Evolutionary conservation across 1,284 basidiomycete species (phyloP).

Genomic region (Trichosporon coremiiforme): DNA sequence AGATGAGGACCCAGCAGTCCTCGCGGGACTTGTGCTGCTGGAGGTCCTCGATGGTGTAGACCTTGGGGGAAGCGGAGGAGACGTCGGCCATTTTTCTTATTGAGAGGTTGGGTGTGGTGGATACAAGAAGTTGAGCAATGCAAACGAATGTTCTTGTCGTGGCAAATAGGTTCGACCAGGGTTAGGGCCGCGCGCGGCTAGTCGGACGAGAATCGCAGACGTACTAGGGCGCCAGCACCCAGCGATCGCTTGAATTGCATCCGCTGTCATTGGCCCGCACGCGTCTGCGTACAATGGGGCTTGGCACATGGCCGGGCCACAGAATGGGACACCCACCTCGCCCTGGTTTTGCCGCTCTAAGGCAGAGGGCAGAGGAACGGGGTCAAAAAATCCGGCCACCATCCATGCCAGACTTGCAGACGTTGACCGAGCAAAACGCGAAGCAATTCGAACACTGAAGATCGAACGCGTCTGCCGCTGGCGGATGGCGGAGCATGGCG

Average conservation of each 20-base stretch:
- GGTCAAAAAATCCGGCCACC: neutral
- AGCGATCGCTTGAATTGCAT: neutral
- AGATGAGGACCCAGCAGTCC: constrained; percentile 74
- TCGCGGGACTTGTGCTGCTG: constrained; percentile 72
- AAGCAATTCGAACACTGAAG: no score
- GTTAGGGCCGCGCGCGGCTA: neutral
- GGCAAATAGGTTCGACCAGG: neutral
- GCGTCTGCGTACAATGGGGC: neutral
- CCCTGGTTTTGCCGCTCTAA: constrained; percentile 10
- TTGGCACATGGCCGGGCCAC: neutral
- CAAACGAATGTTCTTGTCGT: constrained; percentile 6
- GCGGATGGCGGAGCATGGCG: no score
- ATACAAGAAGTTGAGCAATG: neutral
- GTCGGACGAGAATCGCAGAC: neutral
- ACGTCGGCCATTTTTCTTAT: constrained; percentile 11
- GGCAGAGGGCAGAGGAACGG: neutral
- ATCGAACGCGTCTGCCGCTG: no score
- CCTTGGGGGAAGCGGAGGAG: constrained; percentile 50
- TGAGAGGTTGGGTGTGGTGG: neutral
- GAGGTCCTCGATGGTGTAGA: constrained; percentile 70
- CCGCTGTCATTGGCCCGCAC: constrained; percentile 14
- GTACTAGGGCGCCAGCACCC: no score
- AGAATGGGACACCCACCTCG: no score
- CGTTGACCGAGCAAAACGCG: constrained; percentile 2
- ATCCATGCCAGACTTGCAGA: no score